phyloP scores from a whole-genome alignment of 2,329 filamentous ascomycete species.

The Zalaria obscura region DNA sequence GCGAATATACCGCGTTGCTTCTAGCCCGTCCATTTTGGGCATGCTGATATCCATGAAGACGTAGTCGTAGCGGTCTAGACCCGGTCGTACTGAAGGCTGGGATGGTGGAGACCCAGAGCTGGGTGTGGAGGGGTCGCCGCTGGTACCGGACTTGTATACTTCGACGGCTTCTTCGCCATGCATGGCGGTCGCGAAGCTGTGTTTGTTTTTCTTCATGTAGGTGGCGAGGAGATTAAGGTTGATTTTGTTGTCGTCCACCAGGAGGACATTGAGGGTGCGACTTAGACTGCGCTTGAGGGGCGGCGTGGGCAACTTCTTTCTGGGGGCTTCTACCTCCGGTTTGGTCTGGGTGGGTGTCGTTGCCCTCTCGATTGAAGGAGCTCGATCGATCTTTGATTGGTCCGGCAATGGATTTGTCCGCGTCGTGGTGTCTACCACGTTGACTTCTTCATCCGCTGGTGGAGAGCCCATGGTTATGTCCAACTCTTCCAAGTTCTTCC shows the following conservation, averaged over 20 bases:
- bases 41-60: constrained; percentile 28
- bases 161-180: constrained; percentile 32
- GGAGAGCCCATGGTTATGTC: too few species aligned
- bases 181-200: constrained; percentile 24
- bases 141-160: constrained; percentile 16
- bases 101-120: neutral
- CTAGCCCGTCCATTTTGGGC: constrained; percentile 4
- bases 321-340: too few species aligned
- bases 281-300: neutral
- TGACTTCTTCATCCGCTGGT: too few species aligned
- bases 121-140: neutral
- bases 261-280: neutral
- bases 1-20: constrained; percentile 5
- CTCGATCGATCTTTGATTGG: too few species aligned
- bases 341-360: too few species aligned
- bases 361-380: too few species aligned
- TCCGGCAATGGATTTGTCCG: too few species aligned
- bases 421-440: too few species aligned
- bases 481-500: too few species aligned
- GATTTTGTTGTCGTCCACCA: constrained; percentile 3
- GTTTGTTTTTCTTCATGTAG: constrained; percentile 16
- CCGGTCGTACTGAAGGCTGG: neutral
- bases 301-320: neutral
- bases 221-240: constrained; percentile 16
- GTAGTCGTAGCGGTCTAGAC: constrained; percentile 16